Evolutionary conservation across 306 rosid species (phyloP).

Genomic region (Lathyrus aphaca): DNA sequence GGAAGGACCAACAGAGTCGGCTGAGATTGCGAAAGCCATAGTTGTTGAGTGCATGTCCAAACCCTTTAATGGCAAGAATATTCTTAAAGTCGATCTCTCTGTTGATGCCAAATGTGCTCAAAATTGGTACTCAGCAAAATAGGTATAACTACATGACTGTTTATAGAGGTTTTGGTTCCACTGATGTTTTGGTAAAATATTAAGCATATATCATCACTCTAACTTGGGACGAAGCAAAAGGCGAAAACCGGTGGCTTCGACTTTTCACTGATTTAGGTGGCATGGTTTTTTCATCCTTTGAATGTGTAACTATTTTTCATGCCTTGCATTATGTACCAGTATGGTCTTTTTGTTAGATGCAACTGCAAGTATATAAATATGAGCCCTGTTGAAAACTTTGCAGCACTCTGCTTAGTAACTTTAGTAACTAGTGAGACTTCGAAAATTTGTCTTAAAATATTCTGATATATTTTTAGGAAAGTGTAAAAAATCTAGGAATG

Average conservation of each 20-base stretch:
- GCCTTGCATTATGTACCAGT: constrained; percentile 37
- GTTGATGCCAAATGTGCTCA: constrained; percentile 91
- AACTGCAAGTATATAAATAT: constrained; percentile 36
- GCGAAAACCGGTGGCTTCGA: constrained; percentile 37
- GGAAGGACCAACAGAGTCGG: constrained; percentile 87
- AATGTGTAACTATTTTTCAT: constrained; percentile 1
- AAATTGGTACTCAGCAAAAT: constrained; percentile 85
- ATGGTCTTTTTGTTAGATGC: constrained; percentile 33
- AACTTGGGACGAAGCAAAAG: constrained; percentile 31
- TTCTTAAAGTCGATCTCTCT: constrained; percentile 77
- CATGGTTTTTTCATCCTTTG: background rate
- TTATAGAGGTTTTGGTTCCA: constrained; percentile 44
- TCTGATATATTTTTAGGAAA: too few relatives aligned
- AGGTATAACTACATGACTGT: constrained; percentile 35
- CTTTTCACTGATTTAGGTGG: constrained; percentile 26
- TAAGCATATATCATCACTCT: constrained; percentile 22
- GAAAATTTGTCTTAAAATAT: too few relatives aligned
- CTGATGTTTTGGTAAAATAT: constrained; percentile 32
- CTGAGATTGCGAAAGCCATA: constrained; percentile 75
- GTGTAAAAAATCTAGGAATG: too few relatives aligned
- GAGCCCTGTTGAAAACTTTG: background rate
- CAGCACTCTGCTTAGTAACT: constrained; percentile 21
- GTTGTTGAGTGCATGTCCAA: constrained; percentile 90
- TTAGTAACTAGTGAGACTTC: background rate
- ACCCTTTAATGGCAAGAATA: constrained; percentile 71